A percentile compares a stretch with the other conserved stretches of the same genome.
These are phyloP conservation scores for Acanthamoeba culbertsoni DNA, from an alignment of 208 protist genomes.

Conservation along the genomic window DNA sequence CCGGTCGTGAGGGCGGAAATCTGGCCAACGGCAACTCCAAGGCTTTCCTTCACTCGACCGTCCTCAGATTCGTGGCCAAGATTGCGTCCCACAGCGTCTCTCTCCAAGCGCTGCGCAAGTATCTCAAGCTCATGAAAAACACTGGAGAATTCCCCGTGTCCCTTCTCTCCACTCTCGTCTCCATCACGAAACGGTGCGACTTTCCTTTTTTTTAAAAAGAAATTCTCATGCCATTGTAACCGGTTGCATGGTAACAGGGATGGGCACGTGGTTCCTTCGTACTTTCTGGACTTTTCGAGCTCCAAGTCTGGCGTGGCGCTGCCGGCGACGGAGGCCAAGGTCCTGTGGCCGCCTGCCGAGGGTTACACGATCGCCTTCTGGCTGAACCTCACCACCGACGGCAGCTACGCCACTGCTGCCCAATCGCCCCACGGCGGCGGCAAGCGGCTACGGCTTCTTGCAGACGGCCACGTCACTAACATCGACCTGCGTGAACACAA, in stretches of 20 bases:
- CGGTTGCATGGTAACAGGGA: neutral
- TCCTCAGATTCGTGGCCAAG: neutral
- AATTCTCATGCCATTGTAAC: neutral
- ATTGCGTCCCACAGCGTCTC: neutral
- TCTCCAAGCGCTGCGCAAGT: constrained; percentile 22
- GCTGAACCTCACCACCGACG: neutral
- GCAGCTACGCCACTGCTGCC: neutral
- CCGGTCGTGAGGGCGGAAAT: neutral
- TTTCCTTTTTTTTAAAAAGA: neutral
- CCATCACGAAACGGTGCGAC: neutral
- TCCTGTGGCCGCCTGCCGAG: neutral
- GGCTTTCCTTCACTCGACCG: constrained; percentile 5
- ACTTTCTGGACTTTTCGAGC: constrained; percentile 33
- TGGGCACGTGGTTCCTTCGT: neutral
- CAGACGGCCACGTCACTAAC: neutral
- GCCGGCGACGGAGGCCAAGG: neutral
- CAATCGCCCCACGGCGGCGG: neutral
- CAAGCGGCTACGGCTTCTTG: neutral
- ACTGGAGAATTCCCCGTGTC: neutral
- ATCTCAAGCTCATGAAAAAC: constrained; percentile 29
- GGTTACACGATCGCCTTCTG: constrained; percentile 52
- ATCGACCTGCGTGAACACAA: neutral
- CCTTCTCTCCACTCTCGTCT: neutral
- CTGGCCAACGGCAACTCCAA: neutral
- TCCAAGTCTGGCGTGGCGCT: neutral